Conservation (phyloP, 1,284 basidiomycete genomes). For the Malassezia dermatis region DNA sequence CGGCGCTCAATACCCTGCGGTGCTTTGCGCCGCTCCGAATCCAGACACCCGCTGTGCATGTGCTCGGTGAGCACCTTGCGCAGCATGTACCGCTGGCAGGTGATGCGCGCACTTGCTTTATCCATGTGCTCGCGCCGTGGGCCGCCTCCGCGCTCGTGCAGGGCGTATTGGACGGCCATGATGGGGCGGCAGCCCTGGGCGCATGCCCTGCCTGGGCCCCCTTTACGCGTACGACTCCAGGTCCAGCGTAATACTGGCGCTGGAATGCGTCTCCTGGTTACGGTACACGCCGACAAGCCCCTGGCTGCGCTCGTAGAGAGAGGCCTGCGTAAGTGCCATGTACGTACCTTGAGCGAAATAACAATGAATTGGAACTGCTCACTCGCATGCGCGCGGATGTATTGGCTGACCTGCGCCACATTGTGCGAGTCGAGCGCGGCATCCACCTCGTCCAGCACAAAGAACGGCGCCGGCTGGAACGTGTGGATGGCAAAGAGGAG, state of each 20-base stretch:
- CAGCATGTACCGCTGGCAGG: neutral
- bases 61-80: neutral
- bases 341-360: constrained; percentile 68
- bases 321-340: constrained; percentile 15
- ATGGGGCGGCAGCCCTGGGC: neutral
- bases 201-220: neutral
- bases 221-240: constrained; percentile 51
- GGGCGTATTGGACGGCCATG: neutral
- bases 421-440: constrained; percentile 60
- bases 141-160: neutral
- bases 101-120: neutral
- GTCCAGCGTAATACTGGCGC: constrained; percentile 75
- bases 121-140: constrained; percentile 1
- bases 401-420: constrained; percentile 42
- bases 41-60: neutral
- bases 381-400: constrained; percentile 42
- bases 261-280: constrained; percentile 85
- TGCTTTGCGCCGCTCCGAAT: constrained; percentile 9
- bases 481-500: constrained; percentile 85
- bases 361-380: constrained; percentile 86
- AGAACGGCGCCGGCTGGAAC: constrained; percentile 95
- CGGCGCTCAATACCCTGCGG: constrained; percentile 11
- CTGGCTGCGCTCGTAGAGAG: constrained; percentile 75
- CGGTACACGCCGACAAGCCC: constrained; percentile 87
- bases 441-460: constrained; percentile 95